Evolutionary conservation across 345 rosid genomes (phyloP), one percentile per base, ranked within the genome.

Genomic region (Toxicodendron radicans): DNA sequence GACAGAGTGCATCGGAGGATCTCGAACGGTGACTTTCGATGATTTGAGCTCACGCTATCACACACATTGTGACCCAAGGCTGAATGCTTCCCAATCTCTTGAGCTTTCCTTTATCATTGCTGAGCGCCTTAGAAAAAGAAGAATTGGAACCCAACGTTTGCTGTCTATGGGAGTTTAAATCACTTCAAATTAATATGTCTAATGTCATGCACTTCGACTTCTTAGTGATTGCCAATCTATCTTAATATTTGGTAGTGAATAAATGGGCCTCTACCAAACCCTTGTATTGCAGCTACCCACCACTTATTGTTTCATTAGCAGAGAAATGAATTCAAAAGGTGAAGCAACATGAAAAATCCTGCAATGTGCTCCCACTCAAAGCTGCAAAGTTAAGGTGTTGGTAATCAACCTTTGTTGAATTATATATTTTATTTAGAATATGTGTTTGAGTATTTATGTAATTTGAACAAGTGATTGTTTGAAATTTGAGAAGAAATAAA

Each of bases 41-140:
- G 88, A 86, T 78, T 75, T 88, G 3, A 73, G 85, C 77, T 88
- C 91, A 43, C 87, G 89, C 46, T 87, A 87, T 77, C 91, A 84
- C 85, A 87, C 91, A 48, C 91, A 85, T 51, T 88, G 91, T 35
- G 88, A 88, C 64, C 91, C 91, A 45, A 82, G 91, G 68, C 90
- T 88, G 20, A 88, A 86, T 20, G 89, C 91, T 11, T 88, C 91
- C 43, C 91, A 88, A 71, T 78, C 91, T 68, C 91, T 87, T 49
- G 91, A 87, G 75, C 74, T 87, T 1, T 78, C 89, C 27, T 87
- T 87, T 79, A 85, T 88, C 71, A 79, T 88, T n/a, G 89, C 89
- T 0, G 89, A 88, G 54, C 86, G 91, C 58, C 85, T 88, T 0
- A 82, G 89, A 67, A 88, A 75, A 83, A 84, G 78, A 81, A 85